phyloP scores from a whole-genome alignment of 768 basidiomycete genomes.

The Russula griseocarnosa region DNA sequence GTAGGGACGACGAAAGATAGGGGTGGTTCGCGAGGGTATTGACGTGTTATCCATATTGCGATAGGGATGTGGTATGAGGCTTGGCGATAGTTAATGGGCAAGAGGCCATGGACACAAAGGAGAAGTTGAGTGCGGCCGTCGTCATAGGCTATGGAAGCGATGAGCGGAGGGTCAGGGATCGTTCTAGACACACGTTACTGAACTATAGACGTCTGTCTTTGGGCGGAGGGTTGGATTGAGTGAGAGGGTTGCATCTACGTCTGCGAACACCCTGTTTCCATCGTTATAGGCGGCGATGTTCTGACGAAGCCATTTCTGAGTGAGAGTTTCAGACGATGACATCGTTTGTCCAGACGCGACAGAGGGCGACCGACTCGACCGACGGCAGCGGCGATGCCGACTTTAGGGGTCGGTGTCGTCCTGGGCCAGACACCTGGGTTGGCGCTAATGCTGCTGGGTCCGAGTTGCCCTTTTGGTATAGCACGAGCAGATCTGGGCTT shows the following conservation, averaged over 20 bases:
- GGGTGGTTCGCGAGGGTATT: conserved; percentile 80
- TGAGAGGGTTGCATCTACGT: conserved; percentile 58
- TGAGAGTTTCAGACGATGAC: conserved; percentile 34
- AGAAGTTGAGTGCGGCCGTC: conserved; percentile 91
- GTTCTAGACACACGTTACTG: conserved; percentile 30
- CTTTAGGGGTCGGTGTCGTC: conserved; percentile 1
- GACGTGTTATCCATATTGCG: conserved; percentile 79
- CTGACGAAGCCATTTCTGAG: conserved; percentile 62
- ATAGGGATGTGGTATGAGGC: conserved; percentile 91
- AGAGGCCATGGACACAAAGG: conserved; percentile 84
- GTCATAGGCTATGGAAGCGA: conserved; percentile 66
- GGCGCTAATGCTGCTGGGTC: conserved; percentile 11
- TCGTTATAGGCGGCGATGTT: conserved; percentile 55
- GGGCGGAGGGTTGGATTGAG: conserved; percentile 59
- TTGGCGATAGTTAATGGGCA: conserved; percentile 77
- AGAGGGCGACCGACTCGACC: not conserved
- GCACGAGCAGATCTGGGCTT: conserved; percentile 7
- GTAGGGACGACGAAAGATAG: conserved; percentile 91
- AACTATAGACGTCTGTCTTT: conserved; percentile 78
- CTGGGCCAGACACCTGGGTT: not conserved
- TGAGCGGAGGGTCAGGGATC: conserved; percentile 20
- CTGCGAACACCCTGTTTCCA: conserved; percentile 53
- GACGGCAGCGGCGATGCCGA: conserved; percentile 12
- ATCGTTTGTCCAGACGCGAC: not conserved
- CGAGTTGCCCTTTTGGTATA: conserved; percentile 25